Base-by-base conservation (phyloP, 257 asterid genomes). In the Solanum chilense region DNA sequence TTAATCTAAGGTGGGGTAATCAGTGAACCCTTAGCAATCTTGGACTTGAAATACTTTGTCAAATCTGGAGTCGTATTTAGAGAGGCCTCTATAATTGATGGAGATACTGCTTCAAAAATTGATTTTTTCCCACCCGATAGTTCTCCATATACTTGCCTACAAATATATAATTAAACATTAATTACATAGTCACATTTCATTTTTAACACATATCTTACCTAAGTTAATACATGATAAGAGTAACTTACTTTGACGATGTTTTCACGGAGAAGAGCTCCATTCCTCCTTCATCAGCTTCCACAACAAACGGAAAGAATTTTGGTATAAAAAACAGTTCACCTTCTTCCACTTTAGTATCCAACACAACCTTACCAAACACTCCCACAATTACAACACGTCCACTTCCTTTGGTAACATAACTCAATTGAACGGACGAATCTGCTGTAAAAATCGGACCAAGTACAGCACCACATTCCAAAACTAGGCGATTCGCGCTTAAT, bases 271-370 rank as follows among this genome's bases (percentile, higher is more conserved):
- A 89, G 15, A 89, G 83, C 25, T 93, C 92, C 60, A 93, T 9
- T 9, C 93, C 96, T 20, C 90, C 84, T 20, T 16, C 89, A 49
- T n/a, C 91, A 3, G 93, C 92, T 2, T 88, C 12, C 2, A 37
- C 75, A 14, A 93, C 92, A 39, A 31, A 76, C 12, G 85, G 82
- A 44, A 92, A 90, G 77, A 87, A 92, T 27, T 84, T 88, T 1
- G 93, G 96, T 86, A 92, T 93, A 1, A 91, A 92, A 71, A 91
- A 81, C 39, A 92, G 3, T 12, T 92, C 89, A 66, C 87, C 93
- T 35, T 62, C 82, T 52, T 71, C 23, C 86, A 93, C 83, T 13
- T 29, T 73, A 0, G 69, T 69, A n/a, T 88, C 92, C 82, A 93
- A 89, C 10, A 27, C 88, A 45, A 18, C 85, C 23, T 84, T n/a